Conservation (phyloP, 768 basidiomycete species). For the Amanita exitialis region DNA sequence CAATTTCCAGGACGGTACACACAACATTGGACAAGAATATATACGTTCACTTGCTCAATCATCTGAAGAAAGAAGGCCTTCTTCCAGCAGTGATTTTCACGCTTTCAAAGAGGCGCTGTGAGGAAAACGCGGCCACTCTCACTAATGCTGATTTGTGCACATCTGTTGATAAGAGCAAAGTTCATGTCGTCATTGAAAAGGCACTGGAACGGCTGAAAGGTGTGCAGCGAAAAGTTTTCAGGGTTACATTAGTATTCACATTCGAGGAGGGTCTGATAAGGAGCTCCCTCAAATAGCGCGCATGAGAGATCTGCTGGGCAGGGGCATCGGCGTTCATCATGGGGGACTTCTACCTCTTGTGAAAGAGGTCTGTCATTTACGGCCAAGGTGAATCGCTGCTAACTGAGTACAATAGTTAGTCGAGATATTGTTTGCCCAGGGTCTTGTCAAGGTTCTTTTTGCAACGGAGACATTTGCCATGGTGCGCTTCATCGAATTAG, state of each 20-base stretch:
- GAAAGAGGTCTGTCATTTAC: conserved; percentile 62
- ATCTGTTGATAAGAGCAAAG: conserved; percentile 91
- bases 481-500: conserved; percentile 38
- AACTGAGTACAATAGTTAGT: conserved; percentile 52
- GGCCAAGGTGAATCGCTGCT: conserved; percentile 5
- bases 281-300: conserved; percentile 86
- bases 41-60: conserved; percentile 85
- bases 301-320: conserved; percentile 81
- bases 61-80: conserved; percentile 76
- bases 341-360: conserved; percentile 94
- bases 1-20: conserved; percentile 45
- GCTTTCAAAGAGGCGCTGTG: conserved; percentile 93
- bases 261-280: conserved; percentile 68
- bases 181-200: conserved; percentile 90
- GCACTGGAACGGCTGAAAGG: conserved; percentile 89
- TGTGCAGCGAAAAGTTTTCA: conserved; percentile 17
- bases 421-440: conserved; percentile 91
- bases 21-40: conserved; percentile 78
- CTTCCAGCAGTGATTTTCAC: conserved; percentile 96
- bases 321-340: conserved; percentile 97
- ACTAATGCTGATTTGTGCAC: conserved; percentile 83
- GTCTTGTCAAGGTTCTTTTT: conserved; percentile 92
- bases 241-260: conserved; percentile 1
- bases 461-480: conserved; percentile 99
- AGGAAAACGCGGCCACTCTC: conserved; percentile 89